Evolutionary conservation across 73 alveolate genomes (phyloP).

Genomic region (Stentor coeruleus): DNA sequence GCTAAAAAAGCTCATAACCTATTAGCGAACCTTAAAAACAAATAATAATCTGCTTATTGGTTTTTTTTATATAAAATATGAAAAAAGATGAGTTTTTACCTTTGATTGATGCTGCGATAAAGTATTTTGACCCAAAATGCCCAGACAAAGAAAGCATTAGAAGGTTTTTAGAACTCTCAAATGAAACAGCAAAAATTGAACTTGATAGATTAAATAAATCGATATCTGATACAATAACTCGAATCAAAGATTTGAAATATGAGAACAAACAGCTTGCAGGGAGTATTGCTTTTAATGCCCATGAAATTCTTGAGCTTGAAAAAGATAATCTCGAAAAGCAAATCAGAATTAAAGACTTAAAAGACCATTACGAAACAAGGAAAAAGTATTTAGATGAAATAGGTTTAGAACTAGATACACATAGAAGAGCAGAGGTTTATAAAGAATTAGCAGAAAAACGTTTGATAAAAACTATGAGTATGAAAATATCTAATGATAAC

Average conservation of each 20-base stretch:
- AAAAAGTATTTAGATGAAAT: background rate
- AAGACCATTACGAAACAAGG: background rate
- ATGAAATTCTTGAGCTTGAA: background rate
- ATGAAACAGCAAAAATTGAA: background rate
- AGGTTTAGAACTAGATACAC: background rate
- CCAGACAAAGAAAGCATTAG: background rate
- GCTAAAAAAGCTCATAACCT: too few relatives aligned
- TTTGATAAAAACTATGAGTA: background rate
- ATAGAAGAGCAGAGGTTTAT: background rate
- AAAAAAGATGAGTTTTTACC: background rate
- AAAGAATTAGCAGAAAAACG: background rate
- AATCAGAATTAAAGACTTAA: background rate
- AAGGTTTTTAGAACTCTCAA: background rate
- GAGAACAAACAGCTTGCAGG: background rate
- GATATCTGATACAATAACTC: background rate
- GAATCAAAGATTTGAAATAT: background rate
- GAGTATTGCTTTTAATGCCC: background rate
- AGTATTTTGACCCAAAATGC: background rate
- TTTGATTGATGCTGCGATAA: background rate
- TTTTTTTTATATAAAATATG: too few relatives aligned
- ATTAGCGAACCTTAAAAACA: too few relatives aligned
- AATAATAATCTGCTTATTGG: too few relatives aligned
- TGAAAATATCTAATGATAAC: background rate
- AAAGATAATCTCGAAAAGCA: background rate
- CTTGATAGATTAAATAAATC: background rate